These are phyloP conservation scores for Hypoxylon sp. DNA, from an alignment of 2,329 filamentous ascomycete species.

Conservation along the genomic window DNA sequence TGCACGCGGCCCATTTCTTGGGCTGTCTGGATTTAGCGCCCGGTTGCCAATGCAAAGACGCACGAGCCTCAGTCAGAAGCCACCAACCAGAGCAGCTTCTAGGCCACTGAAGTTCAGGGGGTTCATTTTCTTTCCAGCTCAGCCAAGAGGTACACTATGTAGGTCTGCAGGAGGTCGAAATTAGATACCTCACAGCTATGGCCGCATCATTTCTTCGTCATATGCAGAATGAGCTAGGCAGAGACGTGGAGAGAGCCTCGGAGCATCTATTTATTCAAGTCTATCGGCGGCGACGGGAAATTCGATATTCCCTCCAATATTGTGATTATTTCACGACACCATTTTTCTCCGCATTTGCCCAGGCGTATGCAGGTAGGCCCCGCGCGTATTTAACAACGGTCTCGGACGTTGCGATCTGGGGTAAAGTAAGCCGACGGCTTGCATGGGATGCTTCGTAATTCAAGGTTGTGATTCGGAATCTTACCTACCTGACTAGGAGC, in stretches of 20 bases:
- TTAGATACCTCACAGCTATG: constrained; percentile 10
- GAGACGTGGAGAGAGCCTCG: neutral
- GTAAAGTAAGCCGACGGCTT: constrained; percentile 25
- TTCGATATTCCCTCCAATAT: neutral
- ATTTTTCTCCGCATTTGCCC: neutral
- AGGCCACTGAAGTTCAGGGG: constrained; percentile 28
- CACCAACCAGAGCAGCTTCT: constrained; percentile 25
- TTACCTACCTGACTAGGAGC: constrained; percentile 15
- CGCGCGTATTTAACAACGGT: constrained; percentile 15
- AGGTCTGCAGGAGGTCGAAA: constrained; percentile 25
- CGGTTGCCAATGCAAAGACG: constrained; percentile 34
- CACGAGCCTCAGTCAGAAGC: constrained; percentile 30
- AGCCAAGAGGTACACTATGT: too few relatives aligned
- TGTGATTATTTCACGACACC: neutral
- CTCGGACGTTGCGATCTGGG: constrained; percentile 33
- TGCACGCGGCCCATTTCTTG: constrained; percentile 22
- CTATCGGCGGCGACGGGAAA: neutral
- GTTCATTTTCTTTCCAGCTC: constrained; percentile 2
- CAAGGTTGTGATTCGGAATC: constrained; percentile 32
- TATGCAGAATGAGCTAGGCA: constrained; percentile 15
- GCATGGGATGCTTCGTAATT: constrained; percentile 30
- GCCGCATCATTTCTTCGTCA: constrained; percentile 34
- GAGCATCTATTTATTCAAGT: constrained; percentile 8
- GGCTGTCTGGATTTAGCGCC: constrained; percentile 31
- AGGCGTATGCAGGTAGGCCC: constrained; percentile 5